A percentile compares a stretch with the other conserved stretches of the same genome.
These are phyloP conservation scores for Rachicladosporium sp. DNA, from an alignment of 2,329 filamentous ascomycete species.

Conservation along the genomic window DNA sequence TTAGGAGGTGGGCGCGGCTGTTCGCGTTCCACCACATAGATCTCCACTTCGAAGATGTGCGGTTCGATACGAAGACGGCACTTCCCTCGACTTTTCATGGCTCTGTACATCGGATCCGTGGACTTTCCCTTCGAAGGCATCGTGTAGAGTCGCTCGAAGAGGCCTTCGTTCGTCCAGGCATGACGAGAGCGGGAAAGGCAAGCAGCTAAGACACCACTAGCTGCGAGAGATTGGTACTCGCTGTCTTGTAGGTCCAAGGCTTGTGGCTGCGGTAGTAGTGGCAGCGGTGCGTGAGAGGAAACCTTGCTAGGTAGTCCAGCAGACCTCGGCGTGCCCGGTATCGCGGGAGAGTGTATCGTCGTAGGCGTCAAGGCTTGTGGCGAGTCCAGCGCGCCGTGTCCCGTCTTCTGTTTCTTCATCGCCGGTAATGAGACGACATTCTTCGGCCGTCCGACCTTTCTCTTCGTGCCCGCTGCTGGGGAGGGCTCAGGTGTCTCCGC, in stretches of 20 bases:
- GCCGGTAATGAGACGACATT: no score
- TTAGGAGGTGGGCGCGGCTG: conserved; percentile 32
- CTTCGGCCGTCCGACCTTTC: no score
- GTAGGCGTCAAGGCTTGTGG: no score
- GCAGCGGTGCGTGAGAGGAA: conserved; percentile 54
- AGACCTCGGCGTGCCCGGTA: conserved; percentile 9
- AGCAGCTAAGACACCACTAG: conserved; percentile 64
- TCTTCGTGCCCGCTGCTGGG: no score
- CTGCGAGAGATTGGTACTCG: conserved; percentile 62
- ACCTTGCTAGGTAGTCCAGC: conserved; percentile 48
- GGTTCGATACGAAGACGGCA: conserved; percentile 68
- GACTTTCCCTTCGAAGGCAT: conserved; percentile 52
- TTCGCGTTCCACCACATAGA: conserved; percentile 59
- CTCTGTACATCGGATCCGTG: conserved; percentile 18
- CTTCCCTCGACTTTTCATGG: conserved; percentile 48
- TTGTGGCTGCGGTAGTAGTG: conserved; percentile 57
- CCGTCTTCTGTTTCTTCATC: no score
- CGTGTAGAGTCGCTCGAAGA: conserved; percentile 68
- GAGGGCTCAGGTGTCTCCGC: no score
- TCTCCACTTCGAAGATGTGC: conserved; percentile 63
- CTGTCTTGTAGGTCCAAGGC: conserved; percentile 47
- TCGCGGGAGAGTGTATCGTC: no score
- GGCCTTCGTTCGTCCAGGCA: conserved; percentile 54
- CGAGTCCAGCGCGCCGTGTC: no score
- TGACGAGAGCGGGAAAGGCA: conserved; percentile 61